Evolutionary conservation across 2,329 filamentous ascomycete species (phyloP).

Genomic region (Diaporthe vaccinii): DNA sequence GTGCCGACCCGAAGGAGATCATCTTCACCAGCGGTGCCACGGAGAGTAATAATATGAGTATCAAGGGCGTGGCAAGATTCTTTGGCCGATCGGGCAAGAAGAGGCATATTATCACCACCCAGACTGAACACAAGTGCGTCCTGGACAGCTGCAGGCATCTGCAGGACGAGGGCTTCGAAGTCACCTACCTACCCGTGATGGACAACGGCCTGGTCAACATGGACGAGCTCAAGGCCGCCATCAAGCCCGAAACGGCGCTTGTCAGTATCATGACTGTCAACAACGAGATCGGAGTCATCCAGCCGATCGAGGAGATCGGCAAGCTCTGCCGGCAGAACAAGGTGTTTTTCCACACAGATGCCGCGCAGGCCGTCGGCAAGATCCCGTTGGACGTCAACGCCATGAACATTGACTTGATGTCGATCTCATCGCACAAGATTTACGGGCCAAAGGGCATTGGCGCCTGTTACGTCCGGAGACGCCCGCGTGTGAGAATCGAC

Average conservation of each 20-base stretch:
- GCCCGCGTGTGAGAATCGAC: conserved; percentile 93
- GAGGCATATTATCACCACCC: conserved; percentile 96
- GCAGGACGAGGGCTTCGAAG: conserved; percentile 94
- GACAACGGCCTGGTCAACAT: conserved; percentile 88
- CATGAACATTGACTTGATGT: conserved; percentile 99
- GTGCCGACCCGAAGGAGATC: conserved; percentile 96
- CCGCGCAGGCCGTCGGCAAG: conserved; percentile 97
- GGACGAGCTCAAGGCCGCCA: conserved; percentile 86
- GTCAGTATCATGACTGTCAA: conserved; percentile 99
- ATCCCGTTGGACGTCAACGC: conserved; percentile 96
- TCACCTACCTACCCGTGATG: conserved; percentile 96
- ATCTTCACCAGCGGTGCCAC: conserved; percentile 99
- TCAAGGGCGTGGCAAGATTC: conserved; percentile 97
- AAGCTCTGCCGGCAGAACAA: conserved; percentile 91
- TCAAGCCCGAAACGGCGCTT: conserved; percentile 89
- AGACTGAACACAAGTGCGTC: conserved; percentile 99
- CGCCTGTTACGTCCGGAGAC: conserved; percentile 93
- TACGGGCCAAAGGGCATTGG: conserved; percentile 98
- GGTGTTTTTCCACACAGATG: conserved; percentile 98
- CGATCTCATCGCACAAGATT: conserved; percentile 98
- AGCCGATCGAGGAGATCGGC: conserved; percentile 94
- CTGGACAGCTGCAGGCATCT: conserved; percentile 96
- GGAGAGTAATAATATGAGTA: conserved; percentile 99
- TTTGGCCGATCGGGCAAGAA: conserved; percentile 95
- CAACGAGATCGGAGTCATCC: conserved; percentile 99